Base-by-base conservation (phyloP, 2,329 filamentous ascomycete genomes). In the Aspergillus sojae region DNA sequence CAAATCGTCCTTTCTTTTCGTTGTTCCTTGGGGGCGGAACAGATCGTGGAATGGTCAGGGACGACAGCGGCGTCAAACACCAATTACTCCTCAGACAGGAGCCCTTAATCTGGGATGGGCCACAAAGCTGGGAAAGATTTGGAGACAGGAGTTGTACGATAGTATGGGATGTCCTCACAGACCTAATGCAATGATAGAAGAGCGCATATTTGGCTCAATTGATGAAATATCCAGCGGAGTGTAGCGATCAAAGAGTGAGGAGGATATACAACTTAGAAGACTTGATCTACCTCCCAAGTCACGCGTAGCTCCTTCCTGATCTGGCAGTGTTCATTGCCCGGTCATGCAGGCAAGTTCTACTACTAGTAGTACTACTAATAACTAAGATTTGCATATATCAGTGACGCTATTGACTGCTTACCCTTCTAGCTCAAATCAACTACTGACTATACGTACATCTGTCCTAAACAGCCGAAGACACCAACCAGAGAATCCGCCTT, bases 61-160 rank as follows among this genome's bases (percentile, higher is more conserved):
- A 41, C 41, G 46, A 45, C 36, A 16, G 48, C 46, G 30, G 43
- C 48, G 59, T n/a, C 50, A 26, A 30, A 21, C 9, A 32, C 48
- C 28, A 32, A 16, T 5, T 32, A 32, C 48, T 52, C 48, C 48
- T 32, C 28, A n/a, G 28, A n/a, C 48, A 32, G 48, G 48, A 34
- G 48, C 48, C 48, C 28, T 34, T 52, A 52, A 52, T 52, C 16
- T 55, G 30, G 26, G 23, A 16, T 57, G 39, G 21, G 43, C 55
- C 36, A 32, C 21, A 54, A 23, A 57, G 19, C 52, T 23, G 32
- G 57, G 34, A 9, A 26, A 30, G 30, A 28, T 43, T 10, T 45
- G 23, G 36, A 41, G 34, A 57, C 23, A 23, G 54, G 55, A 39
- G 45, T 50, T 53, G 60, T 62, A 62, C 48, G 36, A 61, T 50